Percentiles rank a stretch among this genome's conserved stretches.
Evolutionary conservation across 176 grass and related monocot species (phyloP).

Genomic region (Thalia dealbata): DNA sequence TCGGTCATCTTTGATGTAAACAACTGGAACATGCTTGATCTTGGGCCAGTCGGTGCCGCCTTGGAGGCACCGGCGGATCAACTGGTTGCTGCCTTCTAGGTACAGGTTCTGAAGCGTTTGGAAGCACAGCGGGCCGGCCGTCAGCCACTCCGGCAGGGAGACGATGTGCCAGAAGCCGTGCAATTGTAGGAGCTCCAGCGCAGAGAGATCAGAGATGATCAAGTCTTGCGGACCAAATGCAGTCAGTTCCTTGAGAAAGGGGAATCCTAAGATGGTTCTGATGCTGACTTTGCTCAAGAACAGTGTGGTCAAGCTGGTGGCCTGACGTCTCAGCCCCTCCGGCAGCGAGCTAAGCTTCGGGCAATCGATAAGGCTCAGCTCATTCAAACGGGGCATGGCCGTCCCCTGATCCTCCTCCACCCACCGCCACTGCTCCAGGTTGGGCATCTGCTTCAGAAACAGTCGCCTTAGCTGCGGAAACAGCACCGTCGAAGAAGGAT

Average conservation of each 20-base stretch:
- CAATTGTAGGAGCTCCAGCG: too few species aligned
- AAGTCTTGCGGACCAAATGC: not conserved
- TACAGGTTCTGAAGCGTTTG: not conserved
- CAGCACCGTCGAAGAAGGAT: not conserved
- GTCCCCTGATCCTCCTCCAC: not conserved
- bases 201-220: not conserved
- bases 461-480: not conserved
- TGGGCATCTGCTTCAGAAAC: not conserved
- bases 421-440: not conserved
- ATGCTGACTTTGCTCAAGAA: not conserved
- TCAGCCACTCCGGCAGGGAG: not conserved
- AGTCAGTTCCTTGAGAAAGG: not conserved
- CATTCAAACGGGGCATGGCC: not conserved
- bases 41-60: not conserved
- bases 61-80: not conserved
- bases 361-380: not conserved
- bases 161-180: not conserved
- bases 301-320: not conserved
- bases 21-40: not conserved
- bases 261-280: not conserved
- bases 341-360: not conserved
- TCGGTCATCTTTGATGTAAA: not conserved
- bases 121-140: not conserved
- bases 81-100: not conserved
- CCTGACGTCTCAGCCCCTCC: not conserved